Percentiles rank a stretch among this genome's conserved stretches.
These are phyloP conservation scores for Viola pubescens DNA, from an alignment of 441 rosid species.

Conservation along the genomic window DNA sequence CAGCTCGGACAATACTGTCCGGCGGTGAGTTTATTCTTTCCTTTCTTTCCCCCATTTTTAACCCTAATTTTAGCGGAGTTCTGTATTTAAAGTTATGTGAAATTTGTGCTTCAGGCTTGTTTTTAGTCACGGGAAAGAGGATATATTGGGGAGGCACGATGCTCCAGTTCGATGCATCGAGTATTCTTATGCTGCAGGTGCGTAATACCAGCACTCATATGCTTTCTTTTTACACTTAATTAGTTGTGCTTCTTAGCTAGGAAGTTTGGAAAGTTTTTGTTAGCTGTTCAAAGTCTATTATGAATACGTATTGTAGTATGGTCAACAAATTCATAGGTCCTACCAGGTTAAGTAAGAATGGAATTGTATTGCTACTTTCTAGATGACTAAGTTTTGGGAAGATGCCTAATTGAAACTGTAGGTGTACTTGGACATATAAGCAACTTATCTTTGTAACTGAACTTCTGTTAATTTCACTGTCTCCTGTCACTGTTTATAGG, in stretches of 20 bases:
- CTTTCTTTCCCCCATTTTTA: background rate
- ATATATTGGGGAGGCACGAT: slow-evolving; percentile 84
- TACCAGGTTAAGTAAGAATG: no score
- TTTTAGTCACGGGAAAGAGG: slow-evolving; percentile 77
- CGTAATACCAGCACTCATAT: slow-evolving; percentile 2
- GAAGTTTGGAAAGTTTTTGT: no score
- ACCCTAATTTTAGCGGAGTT: background rate
- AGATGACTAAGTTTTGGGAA: no score
- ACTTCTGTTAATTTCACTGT: background rate
- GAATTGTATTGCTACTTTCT: no score
- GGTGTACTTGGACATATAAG: no score
- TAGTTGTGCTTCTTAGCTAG: no score
- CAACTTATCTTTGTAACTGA: no score
- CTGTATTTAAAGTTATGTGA: background rate
- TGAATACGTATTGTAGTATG: no score
- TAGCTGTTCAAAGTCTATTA: no score
- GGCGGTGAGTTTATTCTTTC: slow-evolving; percentile 40
- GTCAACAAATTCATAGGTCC: no score
- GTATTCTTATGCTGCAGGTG: slow-evolving; percentile 93
- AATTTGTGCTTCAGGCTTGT: slow-evolving; percentile 57
- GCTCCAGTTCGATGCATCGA: slow-evolving; percentile 88
- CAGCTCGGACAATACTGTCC: slow-evolving; percentile 58
- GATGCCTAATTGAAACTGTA: no score
- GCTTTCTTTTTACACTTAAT: no score
- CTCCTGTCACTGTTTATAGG: slow-evolving; percentile 30